These are phyloP conservation scores for Solanum appendiculatum DNA, from an alignment of 257 asterid species.

Conservation along the genomic window DNA sequence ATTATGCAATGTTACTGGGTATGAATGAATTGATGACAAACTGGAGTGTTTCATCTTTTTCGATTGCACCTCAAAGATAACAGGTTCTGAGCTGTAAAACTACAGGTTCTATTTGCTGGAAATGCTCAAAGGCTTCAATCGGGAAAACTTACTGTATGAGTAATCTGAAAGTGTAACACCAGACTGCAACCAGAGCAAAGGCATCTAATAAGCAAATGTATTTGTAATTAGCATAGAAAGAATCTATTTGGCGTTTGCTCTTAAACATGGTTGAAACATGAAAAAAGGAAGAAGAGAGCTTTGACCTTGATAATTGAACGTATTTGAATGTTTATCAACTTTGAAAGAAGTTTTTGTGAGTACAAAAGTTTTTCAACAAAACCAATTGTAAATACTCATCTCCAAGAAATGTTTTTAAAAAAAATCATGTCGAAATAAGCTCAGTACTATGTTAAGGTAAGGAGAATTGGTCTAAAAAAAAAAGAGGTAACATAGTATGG, in stretches of 20 bases:
- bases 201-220: neutral
- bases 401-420: neutral
- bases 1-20: neutral
- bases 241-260: neutral
- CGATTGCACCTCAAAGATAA: neutral
- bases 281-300: neutral
- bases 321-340: neutral
- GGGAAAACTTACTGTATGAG: neutral
- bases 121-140: neutral
- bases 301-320: neutral
- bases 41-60: neutral
- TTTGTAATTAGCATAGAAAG: neutral
- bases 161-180: neutral
- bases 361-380: neutral
- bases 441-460: neutral
- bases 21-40: neutral
- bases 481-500: neutral
- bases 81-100: neutral
- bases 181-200: neutral
- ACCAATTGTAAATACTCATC: neutral
- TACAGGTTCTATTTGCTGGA: neutral
- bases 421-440: neutral
- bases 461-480: neutral
- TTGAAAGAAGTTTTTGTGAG: neutral
- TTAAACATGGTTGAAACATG: neutral